A percentile compares a stretch with the other conserved stretches of the same genome.
These are phyloP conservation scores for Termitomyces sp. DNA, from an alignment of 768 basidiomycete species.

Conservation along the genomic window DNA sequence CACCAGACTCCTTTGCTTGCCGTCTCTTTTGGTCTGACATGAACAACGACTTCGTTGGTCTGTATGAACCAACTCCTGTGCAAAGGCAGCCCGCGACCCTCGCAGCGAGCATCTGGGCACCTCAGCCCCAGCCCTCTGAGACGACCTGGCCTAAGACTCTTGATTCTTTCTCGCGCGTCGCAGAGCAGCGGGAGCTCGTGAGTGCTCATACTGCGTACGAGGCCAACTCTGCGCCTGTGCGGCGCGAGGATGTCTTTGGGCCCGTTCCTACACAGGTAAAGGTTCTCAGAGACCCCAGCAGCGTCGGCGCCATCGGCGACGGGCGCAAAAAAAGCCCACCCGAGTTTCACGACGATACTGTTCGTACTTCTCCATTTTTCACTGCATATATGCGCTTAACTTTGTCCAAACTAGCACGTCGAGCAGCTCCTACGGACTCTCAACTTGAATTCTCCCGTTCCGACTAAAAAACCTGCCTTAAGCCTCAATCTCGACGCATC, in stretches of 20 bases:
- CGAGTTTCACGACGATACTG: conserved; percentile 31
- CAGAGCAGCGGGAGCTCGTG: conserved; percentile 36
- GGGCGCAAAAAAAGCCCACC: conserved; percentile 63
- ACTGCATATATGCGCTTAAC: conserved; percentile 4
- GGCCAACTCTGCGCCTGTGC: conserved; percentile 20
- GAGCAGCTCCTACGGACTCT: conserved; percentile 77
- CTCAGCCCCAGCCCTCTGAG: conserved; percentile 66
- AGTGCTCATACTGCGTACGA: conserved; percentile 9
- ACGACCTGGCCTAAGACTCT: conserved; percentile 64
- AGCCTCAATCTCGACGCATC: conserved; percentile 42
- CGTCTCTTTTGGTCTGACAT: conserved; percentile 9
- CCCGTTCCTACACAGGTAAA: conserved; percentile 27
- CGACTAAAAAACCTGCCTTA: conserved; percentile 35
- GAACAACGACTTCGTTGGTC: conserved; percentile 26
- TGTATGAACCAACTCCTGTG: conserved; percentile 30
- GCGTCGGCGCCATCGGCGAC: conserved; percentile 74
- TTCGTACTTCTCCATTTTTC: background rate
- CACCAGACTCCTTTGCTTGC: background rate
- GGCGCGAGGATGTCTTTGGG: conserved; percentile 65
- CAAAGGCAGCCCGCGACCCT: conserved; percentile 32
- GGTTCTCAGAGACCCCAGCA: conserved; percentile 11
- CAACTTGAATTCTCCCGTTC: conserved; percentile 73
- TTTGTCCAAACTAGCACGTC: conserved; percentile 46
- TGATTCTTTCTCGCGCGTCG: conserved; percentile 53
- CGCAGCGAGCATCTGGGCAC: conserved; percentile 74